Conservation (phyloP, 768 basidiomycete genomes). For the Mycena indigotica region DNA sequence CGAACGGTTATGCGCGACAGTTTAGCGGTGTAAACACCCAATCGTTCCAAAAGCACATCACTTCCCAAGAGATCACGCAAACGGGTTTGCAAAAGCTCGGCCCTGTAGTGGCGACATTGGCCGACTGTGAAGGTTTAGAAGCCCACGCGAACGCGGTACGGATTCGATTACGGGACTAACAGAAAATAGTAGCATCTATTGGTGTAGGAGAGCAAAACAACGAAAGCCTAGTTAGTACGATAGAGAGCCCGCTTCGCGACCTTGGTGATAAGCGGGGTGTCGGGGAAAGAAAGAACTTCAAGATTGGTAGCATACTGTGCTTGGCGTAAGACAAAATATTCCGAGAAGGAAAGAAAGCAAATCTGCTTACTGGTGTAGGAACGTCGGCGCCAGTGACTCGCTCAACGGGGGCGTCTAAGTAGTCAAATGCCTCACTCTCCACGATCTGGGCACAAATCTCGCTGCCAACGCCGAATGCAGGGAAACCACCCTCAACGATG, state of each 20-base stretch:
- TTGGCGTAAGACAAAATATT: conserved; percentile 7
- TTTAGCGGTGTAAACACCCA: conserved; percentile 97
- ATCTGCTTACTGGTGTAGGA: conserved; percentile 76
- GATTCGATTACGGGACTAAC: conserved; percentile 57
- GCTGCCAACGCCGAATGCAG: conserved; percentile 95
- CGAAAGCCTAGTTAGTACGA: conserved; percentile 68
- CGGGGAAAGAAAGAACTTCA: conserved; percentile 92
- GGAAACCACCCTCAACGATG: conserved; percentile 98
- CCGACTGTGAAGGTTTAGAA: conserved; percentile 92
- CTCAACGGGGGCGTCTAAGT: conserved; percentile 97
- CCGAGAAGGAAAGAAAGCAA: conserved; percentile 9
- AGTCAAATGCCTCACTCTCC: conserved; percentile 97
- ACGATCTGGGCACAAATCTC: conserved; percentile 98
- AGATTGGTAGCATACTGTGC: conserved; percentile 85
- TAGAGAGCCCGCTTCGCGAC: conserved; percentile 93
- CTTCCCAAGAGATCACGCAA: conserved; percentile 87
- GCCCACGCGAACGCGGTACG: conserved; percentile 97
- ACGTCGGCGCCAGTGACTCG: conserved; percentile 97
- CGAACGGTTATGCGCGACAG: conserved; percentile 94
- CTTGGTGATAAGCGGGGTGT: conserved; percentile 87
- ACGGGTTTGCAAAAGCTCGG: conserved; percentile 79
- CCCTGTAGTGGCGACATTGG: conserved; percentile 84
- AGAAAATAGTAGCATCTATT: conserved; percentile 22
- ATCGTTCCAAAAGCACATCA: conserved; percentile 99
- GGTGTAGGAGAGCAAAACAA: conserved; percentile 12